Evolutionary conservation across 208 protist species (phyloP).

Genomic region (Acanthamoeba triangularis): DNA sequence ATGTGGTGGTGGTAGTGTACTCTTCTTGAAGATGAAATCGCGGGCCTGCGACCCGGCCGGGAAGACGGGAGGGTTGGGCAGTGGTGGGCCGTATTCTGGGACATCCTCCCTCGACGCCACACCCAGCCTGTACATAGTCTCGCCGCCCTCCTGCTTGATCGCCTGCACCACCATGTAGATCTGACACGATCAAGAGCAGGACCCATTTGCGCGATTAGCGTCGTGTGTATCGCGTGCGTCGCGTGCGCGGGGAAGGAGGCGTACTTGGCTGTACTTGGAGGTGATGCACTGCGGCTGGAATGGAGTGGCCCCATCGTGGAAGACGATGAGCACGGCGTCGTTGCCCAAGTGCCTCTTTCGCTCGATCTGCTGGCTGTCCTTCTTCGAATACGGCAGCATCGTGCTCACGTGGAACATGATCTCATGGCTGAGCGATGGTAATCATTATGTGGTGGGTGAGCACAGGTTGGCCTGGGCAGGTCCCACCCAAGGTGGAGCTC

Average conservation of each 20-base stretch:
- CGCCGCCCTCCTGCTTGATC: constrained; percentile 36
- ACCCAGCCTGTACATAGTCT: constrained; percentile 55
- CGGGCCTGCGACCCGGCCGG: neutral
- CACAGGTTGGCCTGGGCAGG: neutral
- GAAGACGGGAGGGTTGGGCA: constrained; percentile 69
- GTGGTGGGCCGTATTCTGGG: constrained; percentile 36
- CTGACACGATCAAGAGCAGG: neutral
- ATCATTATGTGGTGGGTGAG: neutral
- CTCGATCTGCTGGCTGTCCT: constrained; percentile 67
- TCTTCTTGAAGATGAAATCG: constrained; percentile 54
- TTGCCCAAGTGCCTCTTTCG: constrained; percentile 70
- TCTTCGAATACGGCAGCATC: constrained; percentile 81
- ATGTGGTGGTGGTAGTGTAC: neutral
- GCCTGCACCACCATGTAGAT: constrained; percentile 63
- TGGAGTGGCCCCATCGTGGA: constrained; percentile 55
- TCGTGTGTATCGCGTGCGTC: too few relatives aligned
- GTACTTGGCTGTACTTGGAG: constrained; percentile 64
- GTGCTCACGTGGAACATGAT: constrained; percentile 86
- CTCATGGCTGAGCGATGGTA: constrained; percentile 74
- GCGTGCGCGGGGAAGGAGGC: neutral
- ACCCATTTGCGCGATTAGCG: neutral
- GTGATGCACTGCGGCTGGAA: constrained; percentile 70
- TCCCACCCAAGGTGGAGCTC: neutral
- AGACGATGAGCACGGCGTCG: constrained; percentile 66
- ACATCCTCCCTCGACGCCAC: constrained; percentile 66